Conservation (phyloP, 495 filamentous ascomycete genomes). For the Hypoxylon fragiforme region DNA sequence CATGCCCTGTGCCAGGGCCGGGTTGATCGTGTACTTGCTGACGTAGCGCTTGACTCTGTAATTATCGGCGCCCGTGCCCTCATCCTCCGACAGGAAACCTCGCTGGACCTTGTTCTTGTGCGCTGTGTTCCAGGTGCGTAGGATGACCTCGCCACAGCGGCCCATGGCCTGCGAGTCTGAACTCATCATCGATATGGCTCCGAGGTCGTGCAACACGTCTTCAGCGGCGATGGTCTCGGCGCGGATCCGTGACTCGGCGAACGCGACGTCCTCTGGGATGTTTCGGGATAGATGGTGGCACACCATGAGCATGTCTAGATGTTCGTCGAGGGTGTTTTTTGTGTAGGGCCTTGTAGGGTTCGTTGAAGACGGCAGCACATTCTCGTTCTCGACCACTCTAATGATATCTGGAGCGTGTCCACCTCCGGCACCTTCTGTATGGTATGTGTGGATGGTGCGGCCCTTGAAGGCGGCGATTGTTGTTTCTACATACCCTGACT, state of each 20-base stretch:
- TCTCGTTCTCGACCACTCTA: constrained; percentile 84
- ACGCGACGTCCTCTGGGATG: constrained; percentile 94
- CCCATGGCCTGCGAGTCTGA: constrained; percentile 98
- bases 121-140: constrained; percentile 96
- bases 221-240: constrained; percentile 97
- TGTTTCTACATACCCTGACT: constrained; percentile 94
- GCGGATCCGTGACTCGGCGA: constrained; percentile 92
- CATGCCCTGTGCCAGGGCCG: constrained; percentile 93
- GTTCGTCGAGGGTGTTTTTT: constrained; percentile 91
- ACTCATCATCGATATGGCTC: constrained; percentile 98
- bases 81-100: constrained; percentile 74
- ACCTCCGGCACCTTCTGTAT: constrained; percentile 95
- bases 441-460: constrained; percentile 96
- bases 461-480: constrained; percentile 85
- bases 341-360: constrained; percentile 96
- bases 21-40: constrained; percentile 97
- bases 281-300: constrained; percentile 93
- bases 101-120: constrained; percentile 96
- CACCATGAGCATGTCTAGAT: constrained; percentile 98
- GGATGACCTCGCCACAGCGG: constrained; percentile 90
- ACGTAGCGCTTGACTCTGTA: constrained; percentile 92
- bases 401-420: constrained; percentile 99
- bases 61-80: constrained; percentile 84
- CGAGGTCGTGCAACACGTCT: constrained; percentile 94
- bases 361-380: constrained; percentile 89